Evolutionary conservation across 2,329 filamentous ascomycete species (phyloP).

Genomic region (Truncatella angustata): DNA sequence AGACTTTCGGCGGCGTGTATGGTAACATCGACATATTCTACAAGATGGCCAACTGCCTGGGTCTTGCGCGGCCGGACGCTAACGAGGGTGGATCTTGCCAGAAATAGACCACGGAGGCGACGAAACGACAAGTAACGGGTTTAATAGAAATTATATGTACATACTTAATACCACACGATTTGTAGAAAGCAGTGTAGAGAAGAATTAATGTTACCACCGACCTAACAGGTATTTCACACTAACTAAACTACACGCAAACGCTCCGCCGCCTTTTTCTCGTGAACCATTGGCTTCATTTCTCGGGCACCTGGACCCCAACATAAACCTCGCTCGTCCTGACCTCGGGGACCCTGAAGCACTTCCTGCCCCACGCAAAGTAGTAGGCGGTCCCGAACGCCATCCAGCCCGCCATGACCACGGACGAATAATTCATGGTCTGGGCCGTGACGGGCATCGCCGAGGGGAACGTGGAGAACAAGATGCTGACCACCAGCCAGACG

Average conservation of each 20-base stretch:
- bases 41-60: slow-evolving; percentile 68
- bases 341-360: neutral
- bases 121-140: neutral
- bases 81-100: slow-evolving; percentile 54
- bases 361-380: neutral
- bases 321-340: neutral
- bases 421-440: slow-evolving; percentile 48
- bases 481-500: slow-evolving; percentile 37
- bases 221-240: neutral
- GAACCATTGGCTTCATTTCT: neutral
- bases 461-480: slow-evolving; percentile 44
- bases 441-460: slow-evolving; percentile 36
- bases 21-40: slow-evolving; percentile 73
- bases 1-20: slow-evolving; percentile 70
- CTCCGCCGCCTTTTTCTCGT: neutral
- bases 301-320: neutral
- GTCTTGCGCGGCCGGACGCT: slow-evolving; percentile 40
- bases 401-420: slow-evolving; percentile 39
- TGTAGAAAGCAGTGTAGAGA: too few relatives aligned
- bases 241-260: neutral
- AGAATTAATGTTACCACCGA: neutral
- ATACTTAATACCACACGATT: neutral
- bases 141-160: neutral
- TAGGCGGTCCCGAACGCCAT: slow-evolving; percentile 1
- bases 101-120: too few relatives aligned